Conservation (phyloP, 1,139 yeast species). For the Hyphopichia pseudoburtonii region DNA sequence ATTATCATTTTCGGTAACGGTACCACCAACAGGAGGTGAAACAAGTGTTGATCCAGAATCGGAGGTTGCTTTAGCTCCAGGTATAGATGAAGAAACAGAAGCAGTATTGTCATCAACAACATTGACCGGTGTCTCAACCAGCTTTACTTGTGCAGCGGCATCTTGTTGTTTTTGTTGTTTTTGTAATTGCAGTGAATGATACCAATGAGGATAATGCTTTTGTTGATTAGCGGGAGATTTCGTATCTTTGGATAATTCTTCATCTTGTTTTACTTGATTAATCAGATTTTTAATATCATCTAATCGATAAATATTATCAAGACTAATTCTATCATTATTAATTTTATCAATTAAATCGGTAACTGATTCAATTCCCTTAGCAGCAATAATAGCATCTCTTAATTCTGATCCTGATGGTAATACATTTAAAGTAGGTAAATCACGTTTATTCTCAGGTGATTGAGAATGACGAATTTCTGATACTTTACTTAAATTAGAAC, state of each 20-base stretch:
- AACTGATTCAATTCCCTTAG: conserved; percentile 74
- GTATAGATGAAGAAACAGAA: no score
- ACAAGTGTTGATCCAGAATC: no score
- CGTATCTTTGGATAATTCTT: background rate
- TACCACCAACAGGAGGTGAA: no score
- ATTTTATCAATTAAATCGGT: conserved; percentile 69
- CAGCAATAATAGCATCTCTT: conserved; percentile 73
- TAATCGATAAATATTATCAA: conserved; percentile 52
- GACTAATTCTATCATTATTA: conserved; percentile 49
- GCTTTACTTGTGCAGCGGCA: background rate
- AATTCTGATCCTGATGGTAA: conserved; percentile 76
- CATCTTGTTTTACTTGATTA: conserved; percentile 9
- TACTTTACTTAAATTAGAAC: no score
- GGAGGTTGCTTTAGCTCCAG: no score
- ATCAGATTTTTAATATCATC: conserved; percentile 13
- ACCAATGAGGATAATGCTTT: background rate
- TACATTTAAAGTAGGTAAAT: conserved; percentile 35
- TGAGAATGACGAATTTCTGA: conserved; percentile 5
- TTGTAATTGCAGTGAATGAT: background rate
- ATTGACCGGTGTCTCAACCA: background rate
- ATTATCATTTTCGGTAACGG: no score
- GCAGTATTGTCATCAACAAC: no score
- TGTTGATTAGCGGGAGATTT: background rate
- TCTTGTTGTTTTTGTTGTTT: conserved; percentile 4
- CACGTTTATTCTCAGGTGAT: conserved; percentile 1